Percentiles rank a stretch among this genome's conserved stretches.
Evolutionary conservation across 768 basidiomycete genomes (phyloP).

Genomic region (Termitomyces sp.): DNA sequence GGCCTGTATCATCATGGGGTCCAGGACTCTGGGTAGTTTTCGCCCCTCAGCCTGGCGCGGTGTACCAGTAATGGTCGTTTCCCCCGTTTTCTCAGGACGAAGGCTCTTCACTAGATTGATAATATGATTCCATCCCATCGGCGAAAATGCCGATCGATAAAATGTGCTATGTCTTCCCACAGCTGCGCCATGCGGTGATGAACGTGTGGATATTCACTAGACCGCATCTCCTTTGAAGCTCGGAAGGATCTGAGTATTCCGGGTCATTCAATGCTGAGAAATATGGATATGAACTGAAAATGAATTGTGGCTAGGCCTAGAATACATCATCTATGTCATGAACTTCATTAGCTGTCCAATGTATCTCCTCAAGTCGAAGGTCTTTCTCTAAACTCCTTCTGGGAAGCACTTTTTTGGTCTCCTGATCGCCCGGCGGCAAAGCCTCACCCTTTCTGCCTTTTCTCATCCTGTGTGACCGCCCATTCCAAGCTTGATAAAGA

Average conservation of each 20-base stretch:
- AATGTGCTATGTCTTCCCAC: constrained; percentile 7
- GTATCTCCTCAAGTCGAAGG: constrained; percentile 6
- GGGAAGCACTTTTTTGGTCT: neutral
- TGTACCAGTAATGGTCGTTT: constrained; percentile 3
- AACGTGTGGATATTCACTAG: neutral
- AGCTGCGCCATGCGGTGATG: constrained; percentile 9
- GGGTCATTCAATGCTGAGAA: neutral
- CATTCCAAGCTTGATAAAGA: constrained; percentile 13
- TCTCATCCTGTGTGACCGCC: neutral
- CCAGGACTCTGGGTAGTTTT: neutral
- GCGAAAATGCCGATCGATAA: constrained; percentile 2
- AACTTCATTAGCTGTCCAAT: neutral
- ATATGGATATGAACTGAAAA: neutral
- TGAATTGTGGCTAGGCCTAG: constrained; percentile 5
- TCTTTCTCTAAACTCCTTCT: constrained; percentile 8
- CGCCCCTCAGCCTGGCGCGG: constrained; percentile 1
- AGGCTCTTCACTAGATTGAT: neutral
- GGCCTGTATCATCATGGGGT: neutral
- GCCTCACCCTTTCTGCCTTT: neutral
- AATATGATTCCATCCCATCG: neutral
- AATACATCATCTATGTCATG: constrained; percentile 20
- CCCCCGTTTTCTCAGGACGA: constrained; percentile 3
- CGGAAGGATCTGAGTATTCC: neutral
- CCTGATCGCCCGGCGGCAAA: neutral
- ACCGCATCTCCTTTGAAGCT: neutral